These are phyloP conservation scores for Acanthamoeba triangularis DNA, from an alignment of 208 protist species.

Conservation along the genomic window DNA sequence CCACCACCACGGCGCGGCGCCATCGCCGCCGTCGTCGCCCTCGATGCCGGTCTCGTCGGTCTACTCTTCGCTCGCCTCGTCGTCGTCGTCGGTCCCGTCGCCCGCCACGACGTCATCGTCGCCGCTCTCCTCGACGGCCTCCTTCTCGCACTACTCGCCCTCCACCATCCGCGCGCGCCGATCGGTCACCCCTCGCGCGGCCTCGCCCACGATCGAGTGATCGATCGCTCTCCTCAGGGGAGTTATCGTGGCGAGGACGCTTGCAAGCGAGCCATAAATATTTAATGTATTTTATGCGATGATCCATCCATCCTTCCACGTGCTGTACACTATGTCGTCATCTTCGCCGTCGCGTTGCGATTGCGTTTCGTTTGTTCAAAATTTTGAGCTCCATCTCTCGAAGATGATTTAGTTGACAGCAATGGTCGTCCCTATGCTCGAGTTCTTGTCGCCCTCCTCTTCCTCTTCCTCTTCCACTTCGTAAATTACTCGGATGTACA, in stretches of 20 bases:
- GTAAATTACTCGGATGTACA: slow-evolving; percentile 92
- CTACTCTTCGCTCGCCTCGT: neutral
- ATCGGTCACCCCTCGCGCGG: neutral
- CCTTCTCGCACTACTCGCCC: neutral
- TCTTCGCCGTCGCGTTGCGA: neutral
- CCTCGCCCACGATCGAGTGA: neutral
- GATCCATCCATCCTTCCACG: neutral
- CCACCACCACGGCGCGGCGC: neutral
- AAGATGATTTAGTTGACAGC: neutral
- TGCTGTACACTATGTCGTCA: neutral
- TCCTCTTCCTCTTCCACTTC: slow-evolving; percentile 79
- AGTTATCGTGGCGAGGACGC: neutral
- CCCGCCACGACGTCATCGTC: neutral
- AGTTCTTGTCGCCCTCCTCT: neutral
- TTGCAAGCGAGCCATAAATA: neutral
- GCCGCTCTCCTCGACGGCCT: neutral
- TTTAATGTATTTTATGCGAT: neutral
- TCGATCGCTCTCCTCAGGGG: neutral
- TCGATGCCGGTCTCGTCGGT: neutral
- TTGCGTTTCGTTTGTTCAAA: neutral
- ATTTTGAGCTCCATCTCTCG: neutral
- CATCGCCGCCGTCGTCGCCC: neutral
- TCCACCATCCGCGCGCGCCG: neutral
- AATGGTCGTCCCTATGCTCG: neutral
- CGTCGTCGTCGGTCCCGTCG: neutral